A percentile compares a stretch with the other conserved stretches of the same genome.
Conservation (phyloP, 495 filamentous ascomycete species). For the Tuber microsphaerosporum region DNA sequence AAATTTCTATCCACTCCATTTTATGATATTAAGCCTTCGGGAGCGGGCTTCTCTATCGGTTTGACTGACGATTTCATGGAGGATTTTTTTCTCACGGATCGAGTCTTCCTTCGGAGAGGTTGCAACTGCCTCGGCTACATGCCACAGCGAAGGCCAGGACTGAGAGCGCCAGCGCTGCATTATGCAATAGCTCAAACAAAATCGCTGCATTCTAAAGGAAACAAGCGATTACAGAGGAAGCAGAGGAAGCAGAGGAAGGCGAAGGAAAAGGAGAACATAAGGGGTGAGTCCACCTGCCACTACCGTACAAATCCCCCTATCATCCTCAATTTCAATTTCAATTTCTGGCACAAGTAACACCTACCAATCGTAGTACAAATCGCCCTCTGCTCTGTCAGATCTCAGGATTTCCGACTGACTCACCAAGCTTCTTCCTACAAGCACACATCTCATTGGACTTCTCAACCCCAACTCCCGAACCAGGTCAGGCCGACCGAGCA, state of each 20-base stretch:
- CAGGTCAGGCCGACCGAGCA: neutral
- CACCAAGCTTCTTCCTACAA: neutral
- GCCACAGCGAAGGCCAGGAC: neutral
- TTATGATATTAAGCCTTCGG: neutral
- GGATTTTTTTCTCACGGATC: neutral
- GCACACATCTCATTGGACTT: neutral
- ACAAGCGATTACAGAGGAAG: neutral
- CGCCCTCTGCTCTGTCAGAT: neutral
- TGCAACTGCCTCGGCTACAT: neutral
- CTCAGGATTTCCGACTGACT: neutral
- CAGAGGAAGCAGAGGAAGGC: neutral
- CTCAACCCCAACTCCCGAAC: neutral
- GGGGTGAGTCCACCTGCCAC: neutral
- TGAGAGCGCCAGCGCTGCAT: neutral
- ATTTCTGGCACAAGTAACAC: neutral
- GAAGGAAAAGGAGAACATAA: neutral
- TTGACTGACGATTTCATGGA: neutral
- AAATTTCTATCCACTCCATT: neutral
- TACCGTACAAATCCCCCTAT: neutral
- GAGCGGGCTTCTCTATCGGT: neutral
- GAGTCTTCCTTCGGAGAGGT: neutral
- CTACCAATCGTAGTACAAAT: neutral
- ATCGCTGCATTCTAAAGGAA: neutral
- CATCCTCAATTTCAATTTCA: neutral
- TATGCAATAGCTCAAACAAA: neutral